These are phyloP conservation scores for Xerocomus nothofagi DNA, from an alignment of 1,284 basidiomycete species.

Conservation along the genomic window DNA sequence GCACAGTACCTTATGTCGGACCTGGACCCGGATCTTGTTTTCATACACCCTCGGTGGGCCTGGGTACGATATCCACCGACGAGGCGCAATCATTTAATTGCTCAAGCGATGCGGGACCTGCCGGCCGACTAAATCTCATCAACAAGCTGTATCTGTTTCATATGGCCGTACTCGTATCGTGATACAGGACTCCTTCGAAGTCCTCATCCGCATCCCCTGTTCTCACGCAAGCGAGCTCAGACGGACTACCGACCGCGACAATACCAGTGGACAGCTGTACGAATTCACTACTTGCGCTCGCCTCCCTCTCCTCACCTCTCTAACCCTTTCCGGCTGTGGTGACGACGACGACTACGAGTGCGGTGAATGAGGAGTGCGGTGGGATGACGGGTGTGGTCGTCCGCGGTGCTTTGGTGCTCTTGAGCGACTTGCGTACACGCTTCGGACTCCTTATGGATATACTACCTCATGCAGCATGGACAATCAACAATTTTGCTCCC, in stretches of 20 bases:
- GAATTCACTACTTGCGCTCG: neutral
- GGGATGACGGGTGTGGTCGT: no score
- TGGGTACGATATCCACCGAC: neutral
- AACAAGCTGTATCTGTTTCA: neutral
- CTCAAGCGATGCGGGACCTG: neutral
- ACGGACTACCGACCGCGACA: neutral
- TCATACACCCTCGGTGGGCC: neutral
- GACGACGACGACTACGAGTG: no score
- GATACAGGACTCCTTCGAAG: constrained; percentile 5
- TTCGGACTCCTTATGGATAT: no score
- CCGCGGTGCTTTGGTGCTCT: no score
- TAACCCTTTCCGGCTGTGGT: no score
- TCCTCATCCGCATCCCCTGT: constrained; percentile 6
- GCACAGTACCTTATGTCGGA: neutral
- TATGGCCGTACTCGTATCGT: neutral
- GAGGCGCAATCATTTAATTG: neutral
- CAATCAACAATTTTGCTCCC: no score
- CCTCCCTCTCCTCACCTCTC: neutral
- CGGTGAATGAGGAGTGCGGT: no score
- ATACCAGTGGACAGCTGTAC: constrained; percentile 8
- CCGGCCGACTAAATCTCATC: neutral
- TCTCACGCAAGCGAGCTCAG: constrained; percentile 1
- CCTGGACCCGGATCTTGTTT: neutral
- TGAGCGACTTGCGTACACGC: no score
- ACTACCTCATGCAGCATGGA: no score